Evolutionary conservation across 371 early-diverging fungal species (phyloP).

Genomic region (Mucor sp.): DNA sequence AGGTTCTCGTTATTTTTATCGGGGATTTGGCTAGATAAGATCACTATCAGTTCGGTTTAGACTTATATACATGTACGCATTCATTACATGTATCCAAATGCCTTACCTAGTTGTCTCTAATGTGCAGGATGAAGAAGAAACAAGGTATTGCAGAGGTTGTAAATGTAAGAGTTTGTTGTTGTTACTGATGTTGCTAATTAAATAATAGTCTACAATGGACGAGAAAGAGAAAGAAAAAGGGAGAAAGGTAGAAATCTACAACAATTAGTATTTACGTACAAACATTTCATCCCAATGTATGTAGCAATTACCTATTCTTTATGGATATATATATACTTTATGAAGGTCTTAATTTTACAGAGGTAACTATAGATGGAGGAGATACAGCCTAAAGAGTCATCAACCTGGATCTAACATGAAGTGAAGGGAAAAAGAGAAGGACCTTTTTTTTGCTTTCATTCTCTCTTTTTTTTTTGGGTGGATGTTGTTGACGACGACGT

Average conservation of each 20-base stretch:
- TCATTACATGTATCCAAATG: not conserved
- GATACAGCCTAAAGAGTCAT: not conserved
- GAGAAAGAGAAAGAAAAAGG: not conserved
- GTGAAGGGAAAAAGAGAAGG: constrained; percentile 6
- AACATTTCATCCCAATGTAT: not conserved
- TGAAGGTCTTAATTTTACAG: not conserved
- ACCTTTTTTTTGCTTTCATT: not conserved
- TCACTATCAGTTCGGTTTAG: not conserved
- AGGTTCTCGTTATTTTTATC: constrained; percentile 7
- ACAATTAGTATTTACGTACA: not conserved
- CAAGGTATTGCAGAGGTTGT: not conserved
- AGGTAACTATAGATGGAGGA: not conserved
- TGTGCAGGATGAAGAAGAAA: not conserved
- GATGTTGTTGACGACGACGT: not conserved
- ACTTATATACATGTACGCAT: not conserved
- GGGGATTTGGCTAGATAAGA: constrained; percentile 11
- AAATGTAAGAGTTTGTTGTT: not conserved
- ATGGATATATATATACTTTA: not conserved
- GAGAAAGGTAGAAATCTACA: not conserved
- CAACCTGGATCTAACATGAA: constrained; percentile 24
- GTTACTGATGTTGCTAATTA: not conserved
- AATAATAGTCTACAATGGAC: not conserved
- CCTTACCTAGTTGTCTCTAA: not conserved
- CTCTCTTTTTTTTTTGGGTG: not conserved
- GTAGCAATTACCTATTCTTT: not conserved